Base-by-base conservation (phyloP, 2,329 filamentous ascomycete genomes). In the Aspergillus bombycis region DNA sequence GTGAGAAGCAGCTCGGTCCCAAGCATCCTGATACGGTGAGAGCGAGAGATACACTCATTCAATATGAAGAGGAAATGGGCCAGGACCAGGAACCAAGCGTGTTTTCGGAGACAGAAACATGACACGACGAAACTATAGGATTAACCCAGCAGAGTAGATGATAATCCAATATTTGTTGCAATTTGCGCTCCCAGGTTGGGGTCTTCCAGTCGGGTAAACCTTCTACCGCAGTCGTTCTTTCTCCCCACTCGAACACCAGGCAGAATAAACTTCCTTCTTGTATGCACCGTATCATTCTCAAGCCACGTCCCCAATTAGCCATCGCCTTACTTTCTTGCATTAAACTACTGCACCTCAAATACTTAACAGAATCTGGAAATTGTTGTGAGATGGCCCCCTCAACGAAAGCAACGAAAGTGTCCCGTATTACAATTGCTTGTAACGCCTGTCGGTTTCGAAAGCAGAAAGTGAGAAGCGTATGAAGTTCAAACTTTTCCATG, bases 361-460 rank as follows among this genome's bases (percentile, higher is more conserved):
- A 9, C 1, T 8, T 28, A 48, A 14, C 11, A 3, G 6, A 28
- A 26, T 11, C 45, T 48, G 7, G 6, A 32, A 4, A 52, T 8
- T 11, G 4, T 10, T 5, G 28, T 52, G 16, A 32, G 12, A 62
- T 62, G 61, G 60, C 50, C 38, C 28, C 62, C 50, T 4, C 67
- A 56, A 41, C 32, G 30, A 38, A 67, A 66, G 26, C 58, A 57
- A 52, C 77, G 69, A 62, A 75, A 69, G 67, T 68, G 19, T 73
- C 75, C 12, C 74, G 79, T 10, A 79, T 79, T 48, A 79, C 78
- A 21, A 74, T 73, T 1, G 78, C 79, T 6, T 81, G 79, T 62
- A 79, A 79, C 64, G 72, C 76, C 1, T 81, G 79, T 65, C 75
- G 79, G 9, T 72, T 74, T 5, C 74, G 78, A 45, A 81, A 81